Evolutionary conservation across 495 filamentous ascomycete genomes (phyloP).

Genomic region (Aspergillus nidulans): DNA sequence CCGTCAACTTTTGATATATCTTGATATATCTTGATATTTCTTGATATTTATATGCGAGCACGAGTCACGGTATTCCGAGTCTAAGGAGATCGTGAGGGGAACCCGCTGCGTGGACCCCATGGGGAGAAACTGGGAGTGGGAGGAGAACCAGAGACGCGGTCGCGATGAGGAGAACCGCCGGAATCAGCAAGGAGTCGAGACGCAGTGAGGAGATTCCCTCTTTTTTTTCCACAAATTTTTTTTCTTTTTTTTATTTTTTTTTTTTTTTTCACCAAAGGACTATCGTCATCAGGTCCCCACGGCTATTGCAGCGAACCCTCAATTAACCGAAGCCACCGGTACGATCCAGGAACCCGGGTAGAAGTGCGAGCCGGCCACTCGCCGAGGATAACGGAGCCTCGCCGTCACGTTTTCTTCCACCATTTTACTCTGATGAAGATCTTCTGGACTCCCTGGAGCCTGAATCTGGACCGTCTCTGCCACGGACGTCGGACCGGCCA

Average conservation of each 20-base stretch:
- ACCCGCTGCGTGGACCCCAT: not conserved
- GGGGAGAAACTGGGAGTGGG: not conserved
- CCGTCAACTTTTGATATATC: too few relatives aligned
- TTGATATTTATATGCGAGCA: too few relatives aligned
- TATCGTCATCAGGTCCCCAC: not conserved
- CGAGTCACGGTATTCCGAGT: too few relatives aligned
- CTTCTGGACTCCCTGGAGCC: too few relatives aligned
- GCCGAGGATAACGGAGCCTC: too few relatives aligned
- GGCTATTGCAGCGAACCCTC: not conserved
- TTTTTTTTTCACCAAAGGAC: not conserved
- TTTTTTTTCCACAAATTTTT: too few relatives aligned
- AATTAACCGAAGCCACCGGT: slow-evolving; percentile 4
- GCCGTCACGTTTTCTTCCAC: too few relatives aligned
- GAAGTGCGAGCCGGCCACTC: not conserved
- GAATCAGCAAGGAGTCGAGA: not conserved
- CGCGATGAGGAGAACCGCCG: not conserved
- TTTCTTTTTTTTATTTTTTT: too few relatives aligned
- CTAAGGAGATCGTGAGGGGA: not conserved
- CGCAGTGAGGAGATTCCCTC: not conserved
- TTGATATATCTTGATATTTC: too few relatives aligned
- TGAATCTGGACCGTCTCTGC: too few relatives aligned
- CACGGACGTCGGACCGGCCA: too few relatives aligned
- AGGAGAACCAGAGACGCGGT: not conserved
- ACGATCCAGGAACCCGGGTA: not conserved
- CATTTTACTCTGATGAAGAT: too few relatives aligned